Conservation (phyloP, 352 stramenopile genomes). For the Elongisporangium senticosum region DNA sequence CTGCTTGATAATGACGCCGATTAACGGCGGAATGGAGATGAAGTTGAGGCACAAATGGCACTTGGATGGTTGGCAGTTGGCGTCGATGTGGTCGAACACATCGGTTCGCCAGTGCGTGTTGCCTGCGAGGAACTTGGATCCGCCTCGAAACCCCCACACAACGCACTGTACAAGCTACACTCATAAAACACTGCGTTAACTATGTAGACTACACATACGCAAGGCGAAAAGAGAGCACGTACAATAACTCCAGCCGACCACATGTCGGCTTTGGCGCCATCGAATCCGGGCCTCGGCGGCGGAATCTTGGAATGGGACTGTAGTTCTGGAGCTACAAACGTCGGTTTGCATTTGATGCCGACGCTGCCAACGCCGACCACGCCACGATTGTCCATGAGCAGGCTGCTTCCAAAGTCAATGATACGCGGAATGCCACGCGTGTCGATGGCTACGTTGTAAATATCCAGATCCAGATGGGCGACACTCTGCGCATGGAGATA, state of each 20-base stretch:
- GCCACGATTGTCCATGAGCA: constrained; percentile 66
- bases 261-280: constrained; percentile 68
- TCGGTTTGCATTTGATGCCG: constrained; percentile 80
- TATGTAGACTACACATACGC: background rate
- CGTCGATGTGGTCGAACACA: constrained; percentile 76
- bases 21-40: constrained; percentile 69
- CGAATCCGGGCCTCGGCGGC: constrained; percentile 59
- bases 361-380: constrained; percentile 52
- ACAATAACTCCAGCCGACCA: constrained; percentile 81
- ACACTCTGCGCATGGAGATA: constrained; percentile 78
- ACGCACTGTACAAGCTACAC: constrained; percentile 70
- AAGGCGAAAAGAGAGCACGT: constrained; percentile 12
- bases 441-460: constrained; percentile 84
- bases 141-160: constrained; percentile 73
- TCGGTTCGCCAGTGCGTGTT: constrained; percentile 66
- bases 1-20: constrained; percentile 72
- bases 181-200: constrained; percentile 5
- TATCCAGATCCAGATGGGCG: constrained; percentile 76
- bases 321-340: constrained; percentile 76
- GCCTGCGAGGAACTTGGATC: constrained; percentile 48
- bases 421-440: constrained; percentile 43
- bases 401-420: constrained; percentile 75
- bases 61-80: constrained; percentile 36
- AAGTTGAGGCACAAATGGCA: constrained; percentile 79
- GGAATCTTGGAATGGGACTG: constrained; percentile 47